Evolutionary conservation across 1,139 yeast genomes (phyloP).

Genomic region (Arxiozyma telluris): DNA sequence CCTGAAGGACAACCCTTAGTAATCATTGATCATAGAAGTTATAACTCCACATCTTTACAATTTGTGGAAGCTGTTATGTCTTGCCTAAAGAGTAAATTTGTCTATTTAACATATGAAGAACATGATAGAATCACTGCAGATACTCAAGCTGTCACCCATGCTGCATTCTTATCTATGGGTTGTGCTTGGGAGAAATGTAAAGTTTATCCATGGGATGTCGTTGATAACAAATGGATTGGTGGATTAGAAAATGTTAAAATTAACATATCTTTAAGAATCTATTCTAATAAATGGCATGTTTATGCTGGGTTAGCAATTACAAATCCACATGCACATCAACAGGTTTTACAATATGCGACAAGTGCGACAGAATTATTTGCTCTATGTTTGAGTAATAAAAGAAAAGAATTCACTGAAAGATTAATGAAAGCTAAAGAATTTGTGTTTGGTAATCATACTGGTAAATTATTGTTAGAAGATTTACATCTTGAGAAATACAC

Average conservation of each 20-base stretch:
- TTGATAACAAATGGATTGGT: conserved; percentile 61
- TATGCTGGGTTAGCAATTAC: conserved; percentile 96
- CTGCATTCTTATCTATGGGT: conserved; percentile 95
- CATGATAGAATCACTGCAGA: conserved; percentile 96
- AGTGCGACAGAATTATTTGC: conserved; percentile 78
- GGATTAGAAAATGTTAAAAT: conserved; percentile 94
- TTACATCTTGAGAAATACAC: conserved; percentile 72
- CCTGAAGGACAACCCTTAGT: conserved; percentile 91
- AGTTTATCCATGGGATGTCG: conserved; percentile 73
- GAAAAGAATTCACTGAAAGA: conserved; percentile 49
- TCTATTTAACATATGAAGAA: conserved; percentile 69
- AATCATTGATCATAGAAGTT: conserved; percentile 64
- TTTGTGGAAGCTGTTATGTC: conserved; percentile 59
- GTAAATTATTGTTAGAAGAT: conserved; percentile 59
- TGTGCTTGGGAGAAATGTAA: conserved; percentile 81
- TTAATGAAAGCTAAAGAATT: conserved; percentile 57
- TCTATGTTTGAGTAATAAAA: conserved; percentile 65
- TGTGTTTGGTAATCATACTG: conserved; percentile 55
- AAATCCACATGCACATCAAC: conserved; percentile 88
- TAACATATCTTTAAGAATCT: conserved; percentile 83
- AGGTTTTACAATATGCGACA: conserved; percentile 79
- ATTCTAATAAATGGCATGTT: conserved; percentile 93
- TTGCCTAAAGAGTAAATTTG: conserved; percentile 70
- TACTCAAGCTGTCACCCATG: conserved; percentile 97
- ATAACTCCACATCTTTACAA: conserved; percentile 40